Evolutionary conservation across 2,329 filamentous ascomycete species (phyloP).

Genomic region (Fusarium torulosum): DNA sequence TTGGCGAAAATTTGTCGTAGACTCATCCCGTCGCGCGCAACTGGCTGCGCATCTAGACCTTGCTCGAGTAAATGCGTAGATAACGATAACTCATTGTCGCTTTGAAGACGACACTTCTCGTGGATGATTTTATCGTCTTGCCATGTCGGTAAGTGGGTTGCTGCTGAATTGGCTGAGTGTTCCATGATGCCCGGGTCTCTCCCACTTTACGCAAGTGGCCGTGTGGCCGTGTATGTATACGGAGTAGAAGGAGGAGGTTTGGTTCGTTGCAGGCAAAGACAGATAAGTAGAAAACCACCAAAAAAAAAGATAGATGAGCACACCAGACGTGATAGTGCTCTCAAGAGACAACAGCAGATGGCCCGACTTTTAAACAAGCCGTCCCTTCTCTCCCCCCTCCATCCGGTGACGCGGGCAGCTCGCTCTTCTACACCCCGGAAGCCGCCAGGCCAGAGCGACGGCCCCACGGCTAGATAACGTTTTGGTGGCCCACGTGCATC

Average conservation of each 20-base stretch:
- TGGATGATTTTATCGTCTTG: conserved; percentile 6
- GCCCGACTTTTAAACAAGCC: conserved; percentile 12
- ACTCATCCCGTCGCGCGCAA: conserved; percentile 7
- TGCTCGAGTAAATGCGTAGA: conserved; percentile 1
- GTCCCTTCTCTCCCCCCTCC: neutral
- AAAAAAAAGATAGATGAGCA: neutral
- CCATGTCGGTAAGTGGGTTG: conserved; percentile 32
- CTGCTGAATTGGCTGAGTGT: neutral
- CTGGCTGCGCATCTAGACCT: neutral
- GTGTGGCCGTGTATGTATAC: no score
- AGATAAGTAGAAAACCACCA: no score
- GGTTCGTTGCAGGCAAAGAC: no score
- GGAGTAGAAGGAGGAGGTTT: no score
- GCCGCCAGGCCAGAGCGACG: neutral
- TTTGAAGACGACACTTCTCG: conserved; percentile 1
- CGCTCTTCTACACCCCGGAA: neutral
- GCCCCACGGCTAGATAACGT: neutral
- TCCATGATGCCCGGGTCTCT: conserved; percentile 14
- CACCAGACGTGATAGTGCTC: neutral
- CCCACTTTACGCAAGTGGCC: conserved; percentile 11
- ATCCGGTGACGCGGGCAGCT: neutral
- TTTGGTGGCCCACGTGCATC: conserved; percentile 33
- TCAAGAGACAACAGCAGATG: conserved; percentile 9
- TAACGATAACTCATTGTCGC: neutral
- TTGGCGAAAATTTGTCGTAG: conserved; percentile 4